A percentile compares a stretch with the other conserved stretches of the same genome.
Conservation (phyloP, 129 eudicot genomes). For the Pseudognaphalium luteoalbum region DNA sequence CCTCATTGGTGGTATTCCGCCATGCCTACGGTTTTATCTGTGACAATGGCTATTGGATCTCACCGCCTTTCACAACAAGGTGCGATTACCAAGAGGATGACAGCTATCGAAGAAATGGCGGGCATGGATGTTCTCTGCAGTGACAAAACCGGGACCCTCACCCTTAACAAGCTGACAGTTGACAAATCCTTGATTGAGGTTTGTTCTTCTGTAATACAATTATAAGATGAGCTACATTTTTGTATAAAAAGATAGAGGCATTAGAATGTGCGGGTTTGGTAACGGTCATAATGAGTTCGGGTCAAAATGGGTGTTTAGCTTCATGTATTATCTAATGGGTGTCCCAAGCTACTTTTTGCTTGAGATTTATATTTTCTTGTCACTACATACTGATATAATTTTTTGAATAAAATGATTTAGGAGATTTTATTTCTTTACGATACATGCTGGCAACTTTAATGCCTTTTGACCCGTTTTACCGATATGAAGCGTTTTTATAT, state of each 20-base stretch:
- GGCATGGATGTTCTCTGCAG: conserved; percentile 96
- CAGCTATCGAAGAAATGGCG: conserved; percentile 95
- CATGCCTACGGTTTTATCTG: conserved; percentile 91
- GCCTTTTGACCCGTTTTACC: neutral
- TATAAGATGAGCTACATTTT: neutral
- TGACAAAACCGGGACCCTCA: conserved; percentile 86
- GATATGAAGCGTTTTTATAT: neutral
- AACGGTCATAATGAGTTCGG: neutral
- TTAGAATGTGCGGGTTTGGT: neutral
- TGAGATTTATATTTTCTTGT: no score
- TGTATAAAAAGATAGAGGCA: no score
- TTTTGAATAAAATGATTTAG: no score
- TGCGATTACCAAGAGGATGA: conserved; percentile 93
- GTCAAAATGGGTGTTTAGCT: neutral
- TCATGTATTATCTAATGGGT: no score
- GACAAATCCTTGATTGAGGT: conserved; percentile 66
- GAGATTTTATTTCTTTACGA: no score
- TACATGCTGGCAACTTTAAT: no score
- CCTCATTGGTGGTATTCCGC: conserved; percentile 95
- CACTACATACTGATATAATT: no score
- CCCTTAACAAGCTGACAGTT: conserved; percentile 81
- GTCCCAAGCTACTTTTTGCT: no score
- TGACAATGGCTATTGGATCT: conserved; percentile 94
- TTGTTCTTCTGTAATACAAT: neutral
- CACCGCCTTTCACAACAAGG: conserved; percentile 85